Evolutionary conservation across 75 land plant species (phyloP).

Genomic region (Isoetes taiwanensis): DNA sequence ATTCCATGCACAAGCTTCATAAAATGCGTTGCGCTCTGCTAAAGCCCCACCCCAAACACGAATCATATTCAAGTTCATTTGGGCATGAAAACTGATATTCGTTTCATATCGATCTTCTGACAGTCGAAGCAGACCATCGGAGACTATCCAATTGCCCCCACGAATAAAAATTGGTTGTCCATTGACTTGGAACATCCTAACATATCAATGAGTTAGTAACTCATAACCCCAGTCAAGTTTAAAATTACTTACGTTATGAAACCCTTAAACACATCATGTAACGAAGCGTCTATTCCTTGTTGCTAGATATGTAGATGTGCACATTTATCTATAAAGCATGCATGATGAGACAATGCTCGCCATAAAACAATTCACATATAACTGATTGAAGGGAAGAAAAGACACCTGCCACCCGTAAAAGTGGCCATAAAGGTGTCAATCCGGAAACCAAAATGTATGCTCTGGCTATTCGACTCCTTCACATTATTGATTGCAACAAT

Average conservation of each 20-base stretch:
- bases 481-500: slow-evolving; percentile 51
- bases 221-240: no score
- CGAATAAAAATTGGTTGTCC: slow-evolving; percentile 89
- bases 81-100: slow-evolving; percentile 89
- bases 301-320: no score
- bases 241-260: no score
- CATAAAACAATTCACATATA: no score
- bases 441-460: slow-evolving; percentile 73
- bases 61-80: slow-evolving; percentile 96
- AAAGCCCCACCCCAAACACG: slow-evolving; percentile 97
- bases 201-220: no score
- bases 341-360: no score
- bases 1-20: slow-evolving; percentile 86
- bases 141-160: slow-evolving; percentile 95
- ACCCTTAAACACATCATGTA: no score
- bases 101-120: slow-evolving; percentile 69
- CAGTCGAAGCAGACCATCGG: slow-evolving; percentile 83
- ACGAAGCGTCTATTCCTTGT: no score
- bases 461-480: slow-evolving; percentile 86
- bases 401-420: slow-evolving; percentile 83
- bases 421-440: slow-evolving; percentile 61
- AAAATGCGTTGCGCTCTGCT: slow-evolving; percentile 94
- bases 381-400: no score
- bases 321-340: no score
- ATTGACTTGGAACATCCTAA: slow-evolving; percentile 88